Evolutionary conservation across 1,284 basidiomycete species (phyloP).

Genomic region (Ganoderma sinense): DNA sequence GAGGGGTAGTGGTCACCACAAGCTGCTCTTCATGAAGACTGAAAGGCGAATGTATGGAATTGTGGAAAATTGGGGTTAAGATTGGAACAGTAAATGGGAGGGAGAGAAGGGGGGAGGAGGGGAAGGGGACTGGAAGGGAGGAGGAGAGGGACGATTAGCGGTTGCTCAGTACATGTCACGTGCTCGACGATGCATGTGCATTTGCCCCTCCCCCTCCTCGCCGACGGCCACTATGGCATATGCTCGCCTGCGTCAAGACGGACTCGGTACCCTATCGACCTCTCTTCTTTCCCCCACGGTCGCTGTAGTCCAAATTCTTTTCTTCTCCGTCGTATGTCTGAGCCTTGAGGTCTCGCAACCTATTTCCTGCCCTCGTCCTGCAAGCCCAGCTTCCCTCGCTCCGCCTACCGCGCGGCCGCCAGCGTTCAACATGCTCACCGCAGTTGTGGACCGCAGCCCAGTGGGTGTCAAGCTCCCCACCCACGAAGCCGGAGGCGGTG

Average conservation of each 20-base stretch:
- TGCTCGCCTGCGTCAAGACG: conserved; percentile 25
- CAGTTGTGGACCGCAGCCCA: conserved; percentile 50
- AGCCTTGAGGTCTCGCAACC: conserved; percentile 24
- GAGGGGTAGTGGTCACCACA: background rate
- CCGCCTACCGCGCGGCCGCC: conserved; percentile 13
- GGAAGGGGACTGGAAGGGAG: no score
- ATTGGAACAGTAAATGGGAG: no score
- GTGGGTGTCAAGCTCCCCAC: conserved; percentile 44
- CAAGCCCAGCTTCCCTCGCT: conserved; percentile 17
- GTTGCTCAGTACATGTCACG: no score
- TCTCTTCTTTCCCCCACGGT: conserved; percentile 24
- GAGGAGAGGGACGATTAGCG: no score
- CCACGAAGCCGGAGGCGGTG: conserved; percentile 44
- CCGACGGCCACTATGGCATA: conserved; percentile 22
- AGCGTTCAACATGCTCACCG: conserved; percentile 47
- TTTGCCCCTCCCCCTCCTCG: background rate
- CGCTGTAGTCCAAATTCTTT: conserved; percentile 24
- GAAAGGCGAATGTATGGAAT: no score
- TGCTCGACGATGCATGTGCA: no score
- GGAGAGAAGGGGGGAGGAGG: no score
- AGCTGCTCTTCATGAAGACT: background rate
- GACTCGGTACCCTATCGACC: conserved; percentile 24
- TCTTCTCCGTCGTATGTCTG: conserved; percentile 25
- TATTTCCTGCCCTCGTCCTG: conserved; percentile 25
- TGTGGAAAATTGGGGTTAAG: no score